These are phyloP conservation scores for Phycomyces blakesleeanus DNA, from an alignment of 192 early-diverging fungal genomes.

Conservation along the genomic window DNA sequence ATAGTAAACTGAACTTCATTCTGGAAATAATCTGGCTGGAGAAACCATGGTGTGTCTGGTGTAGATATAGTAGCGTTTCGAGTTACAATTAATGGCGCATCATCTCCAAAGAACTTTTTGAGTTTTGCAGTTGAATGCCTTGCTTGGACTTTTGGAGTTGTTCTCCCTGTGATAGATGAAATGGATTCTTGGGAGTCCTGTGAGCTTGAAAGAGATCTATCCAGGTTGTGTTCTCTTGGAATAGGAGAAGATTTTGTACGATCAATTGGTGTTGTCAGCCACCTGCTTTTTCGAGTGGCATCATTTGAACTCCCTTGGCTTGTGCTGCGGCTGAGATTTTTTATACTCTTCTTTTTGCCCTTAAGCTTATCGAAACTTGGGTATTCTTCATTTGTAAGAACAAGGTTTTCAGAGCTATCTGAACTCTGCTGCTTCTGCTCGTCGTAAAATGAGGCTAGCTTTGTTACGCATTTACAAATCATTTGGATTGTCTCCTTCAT, in stretches of 20 bases:
- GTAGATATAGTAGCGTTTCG: constrained; percentile 18
- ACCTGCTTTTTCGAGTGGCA: too few relatives aligned
- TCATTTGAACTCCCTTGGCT: too few relatives aligned
- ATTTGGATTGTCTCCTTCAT: constrained; percentile 8
- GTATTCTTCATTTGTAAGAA: too few relatives aligned
- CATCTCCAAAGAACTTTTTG: constrained; percentile 59
- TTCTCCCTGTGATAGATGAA: background rate
- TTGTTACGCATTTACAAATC: constrained; percentile 12
- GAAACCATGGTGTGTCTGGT: constrained; percentile 38
- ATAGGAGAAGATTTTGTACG: too few relatives aligned
- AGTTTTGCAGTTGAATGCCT: constrained; percentile 39
- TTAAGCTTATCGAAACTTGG: too few relatives aligned
- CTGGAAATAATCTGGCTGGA: constrained; percentile 70
- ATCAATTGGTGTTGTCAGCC: too few relatives aligned
- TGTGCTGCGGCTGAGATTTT: too few relatives aligned
- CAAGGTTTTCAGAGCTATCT: background rate
- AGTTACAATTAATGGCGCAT: constrained; percentile 34
- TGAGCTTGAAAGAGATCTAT: too few relatives aligned
- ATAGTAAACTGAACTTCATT: constrained; percentile 78
- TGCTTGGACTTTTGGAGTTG: constrained; percentile 4
- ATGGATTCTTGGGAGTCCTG: too few relatives aligned
- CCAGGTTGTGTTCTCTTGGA: too few relatives aligned
- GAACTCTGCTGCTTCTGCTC: background rate
- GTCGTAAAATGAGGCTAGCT: background rate
- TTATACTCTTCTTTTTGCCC: too few relatives aligned